Evolutionary conservation across 2,329 filamentous ascomycete genomes (phyloP).

Genomic region (Hypoxylon sp.): DNA sequence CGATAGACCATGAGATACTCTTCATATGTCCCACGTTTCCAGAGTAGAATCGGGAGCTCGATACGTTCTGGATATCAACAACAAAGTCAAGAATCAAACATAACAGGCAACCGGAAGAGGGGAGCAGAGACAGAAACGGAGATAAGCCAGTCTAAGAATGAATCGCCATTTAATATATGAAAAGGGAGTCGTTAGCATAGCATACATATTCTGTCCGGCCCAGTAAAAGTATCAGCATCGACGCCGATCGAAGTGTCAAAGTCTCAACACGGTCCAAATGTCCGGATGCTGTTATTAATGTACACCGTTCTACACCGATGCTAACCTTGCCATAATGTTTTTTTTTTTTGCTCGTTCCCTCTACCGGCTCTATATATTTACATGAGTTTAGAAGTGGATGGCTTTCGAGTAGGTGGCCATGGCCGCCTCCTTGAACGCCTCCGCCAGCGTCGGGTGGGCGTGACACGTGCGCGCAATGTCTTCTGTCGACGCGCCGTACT

Average conservation of each 20-base stretch:
- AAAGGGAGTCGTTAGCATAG: slow-evolving; percentile 8
- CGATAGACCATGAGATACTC: no score
- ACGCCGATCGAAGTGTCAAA: no score
- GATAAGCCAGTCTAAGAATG: not conserved
- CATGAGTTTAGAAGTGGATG: slow-evolving; percentile 82
- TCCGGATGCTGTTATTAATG: slow-evolving; percentile 45
- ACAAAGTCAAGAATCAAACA: not conserved
- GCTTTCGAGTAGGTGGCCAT: slow-evolving; percentile 97
- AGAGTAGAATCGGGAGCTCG: not conserved
- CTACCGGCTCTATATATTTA: slow-evolving; percentile 39
- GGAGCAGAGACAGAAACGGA: not conserved
- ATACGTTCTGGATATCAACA: not conserved
- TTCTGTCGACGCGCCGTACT: slow-evolving; percentile 95
- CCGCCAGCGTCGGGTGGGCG: slow-evolving; percentile 92
- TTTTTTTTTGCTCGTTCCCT: slow-evolving; percentile 25
- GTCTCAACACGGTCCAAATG: no score
- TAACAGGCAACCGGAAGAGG: not conserved
- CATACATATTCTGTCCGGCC: not conserved
- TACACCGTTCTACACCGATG: slow-evolving; percentile 48
- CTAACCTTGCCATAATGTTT: slow-evolving; percentile 33
- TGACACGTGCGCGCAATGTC: slow-evolving; percentile 95
- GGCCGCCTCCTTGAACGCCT: slow-evolving; percentile 99
- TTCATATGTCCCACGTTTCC: not conserved
- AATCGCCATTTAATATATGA: slow-evolving; percentile 8
- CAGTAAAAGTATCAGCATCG: not conserved